Evolutionary conservation across 768 basidiomycete species (phyloP).

Genomic region (Kwoniella bestiolae): DNA sequence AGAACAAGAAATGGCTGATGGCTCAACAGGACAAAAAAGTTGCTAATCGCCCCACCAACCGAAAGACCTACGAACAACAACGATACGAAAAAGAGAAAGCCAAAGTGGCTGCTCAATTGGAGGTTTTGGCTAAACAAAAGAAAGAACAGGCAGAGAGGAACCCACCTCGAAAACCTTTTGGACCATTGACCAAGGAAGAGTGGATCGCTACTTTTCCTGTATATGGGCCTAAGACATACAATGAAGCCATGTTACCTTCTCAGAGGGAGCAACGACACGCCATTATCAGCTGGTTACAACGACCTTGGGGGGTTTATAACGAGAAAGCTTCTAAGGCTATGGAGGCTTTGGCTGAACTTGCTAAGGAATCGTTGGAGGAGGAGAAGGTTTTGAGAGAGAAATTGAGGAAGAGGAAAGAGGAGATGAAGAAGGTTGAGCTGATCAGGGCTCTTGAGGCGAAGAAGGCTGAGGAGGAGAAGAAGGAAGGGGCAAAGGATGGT

Average conservation of each 20-base stretch:
- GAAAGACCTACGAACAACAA: conserved; percentile 34
- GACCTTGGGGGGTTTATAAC: conserved; percentile 45
- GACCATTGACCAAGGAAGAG: conserved; percentile 41
- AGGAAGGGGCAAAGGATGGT: conserved; percentile 14
- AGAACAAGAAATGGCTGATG: conserved; percentile 26
- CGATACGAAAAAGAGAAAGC: conserved; percentile 42
- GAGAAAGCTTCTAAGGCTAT: conserved; percentile 43
- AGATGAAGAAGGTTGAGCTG: conserved; percentile 8
- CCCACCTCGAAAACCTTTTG: conserved; percentile 21
- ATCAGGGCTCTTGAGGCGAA: conserved; percentile 9
- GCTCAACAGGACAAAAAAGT: conserved; percentile 4
- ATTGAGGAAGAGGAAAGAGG: conserved; percentile 9
- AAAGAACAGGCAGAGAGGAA: conserved; percentile 1
- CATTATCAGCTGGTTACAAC: conserved; percentile 42
- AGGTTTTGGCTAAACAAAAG: conserved; percentile 11
- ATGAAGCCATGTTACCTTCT: conserved; percentile 29
- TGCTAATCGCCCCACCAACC: conserved; percentile 2
- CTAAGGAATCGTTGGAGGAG: conserved; percentile 33
- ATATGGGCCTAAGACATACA: conserved; percentile 38
- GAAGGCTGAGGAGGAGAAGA: neutral
- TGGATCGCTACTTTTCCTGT: conserved; percentile 32
- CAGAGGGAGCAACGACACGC: conserved; percentile 44
- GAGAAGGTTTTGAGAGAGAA: conserved; percentile 20
- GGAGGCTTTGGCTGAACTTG: conserved; percentile 34
- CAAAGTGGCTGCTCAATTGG: conserved; percentile 28